A percentile compares a stretch with the other conserved stretches of the same genome.
phyloP scores from a whole-genome alignment of 2,329 filamentous ascomycete genomes.

The Ophiostoma sp. region DNA sequence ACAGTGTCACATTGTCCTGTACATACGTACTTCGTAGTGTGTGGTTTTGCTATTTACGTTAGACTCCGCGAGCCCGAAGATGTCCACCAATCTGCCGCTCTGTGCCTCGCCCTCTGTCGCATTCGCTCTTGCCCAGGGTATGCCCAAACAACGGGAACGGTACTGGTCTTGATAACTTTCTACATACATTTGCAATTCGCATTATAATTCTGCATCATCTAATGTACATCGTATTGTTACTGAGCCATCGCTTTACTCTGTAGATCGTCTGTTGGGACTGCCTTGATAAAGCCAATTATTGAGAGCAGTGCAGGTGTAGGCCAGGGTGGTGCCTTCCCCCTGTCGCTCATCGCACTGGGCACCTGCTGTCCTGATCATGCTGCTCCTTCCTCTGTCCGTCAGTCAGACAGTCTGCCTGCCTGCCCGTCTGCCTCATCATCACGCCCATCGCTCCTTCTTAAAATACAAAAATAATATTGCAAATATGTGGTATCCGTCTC shows the following conservation, averaged over 20 bases:
- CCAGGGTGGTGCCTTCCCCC: conserved; percentile 1
- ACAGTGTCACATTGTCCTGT: background rate
- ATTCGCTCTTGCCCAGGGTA: background rate
- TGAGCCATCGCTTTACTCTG: background rate
- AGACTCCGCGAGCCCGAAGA: background rate
- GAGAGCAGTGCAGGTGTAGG: background rate
- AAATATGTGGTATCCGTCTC: background rate
- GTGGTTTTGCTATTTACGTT: background rate
- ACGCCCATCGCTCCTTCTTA: conserved; percentile 6
- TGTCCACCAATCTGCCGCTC: no score
- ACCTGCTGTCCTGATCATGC: conserved; percentile 1
- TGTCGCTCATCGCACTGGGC: conserved; percentile 8
- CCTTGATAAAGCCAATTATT: background rate
- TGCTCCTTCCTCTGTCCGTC: background rate
- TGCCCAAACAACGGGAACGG: background rate
- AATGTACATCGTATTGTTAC: background rate
- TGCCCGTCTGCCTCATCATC: background rate
- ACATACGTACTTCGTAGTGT: background rate
- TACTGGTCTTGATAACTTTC: background rate
- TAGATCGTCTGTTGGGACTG: background rate
- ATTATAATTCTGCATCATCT: background rate
- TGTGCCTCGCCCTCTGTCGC: background rate
- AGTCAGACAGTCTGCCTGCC: background rate
- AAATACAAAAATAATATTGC: conserved; percentile 1
- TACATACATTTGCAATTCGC: no score